Conservation (phyloP, 768 basidiomycete species). For the Strobilomyces echinocephalus region DNA sequence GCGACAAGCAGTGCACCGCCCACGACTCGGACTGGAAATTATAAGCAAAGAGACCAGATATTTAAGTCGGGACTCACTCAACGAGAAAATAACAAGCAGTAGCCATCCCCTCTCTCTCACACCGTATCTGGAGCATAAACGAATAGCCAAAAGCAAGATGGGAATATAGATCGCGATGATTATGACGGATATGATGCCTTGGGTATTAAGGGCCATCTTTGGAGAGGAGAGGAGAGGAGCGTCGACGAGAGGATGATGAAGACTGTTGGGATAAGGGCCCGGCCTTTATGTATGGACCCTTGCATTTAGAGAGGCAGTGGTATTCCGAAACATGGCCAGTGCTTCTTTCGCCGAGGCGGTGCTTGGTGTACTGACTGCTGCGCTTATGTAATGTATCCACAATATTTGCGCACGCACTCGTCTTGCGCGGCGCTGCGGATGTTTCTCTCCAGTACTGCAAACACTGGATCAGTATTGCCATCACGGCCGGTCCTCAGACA, state of each 20-base stretch:
- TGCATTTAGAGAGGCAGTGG: slow-evolving; percentile 19
- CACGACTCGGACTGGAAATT: slow-evolving; percentile 48
- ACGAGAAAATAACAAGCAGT: slow-evolving; percentile 57
- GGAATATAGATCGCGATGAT: slow-evolving; percentile 59
- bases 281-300: slow-evolving; percentile 19
- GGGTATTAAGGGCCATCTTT: slow-evolving; percentile 35
- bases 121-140: slow-evolving; percentile 51
- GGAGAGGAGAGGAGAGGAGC: background rate
- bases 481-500: too few species aligned
- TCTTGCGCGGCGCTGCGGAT: background rate
- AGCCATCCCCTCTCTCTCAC: slow-evolving; percentile 62
- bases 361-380: background rate
- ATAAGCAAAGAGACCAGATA: slow-evolving; percentile 1
- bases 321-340: background rate
- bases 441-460: background rate
- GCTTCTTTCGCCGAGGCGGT: slow-evolving; percentile 11
- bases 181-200: slow-evolving; percentile 54
- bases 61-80: slow-evolving; percentile 37
- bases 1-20: slow-evolving; percentile 55
- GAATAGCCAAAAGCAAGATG: slow-evolving; percentile 41
- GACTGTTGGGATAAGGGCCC: background rate
- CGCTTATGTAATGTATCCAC: too few species aligned
- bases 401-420: too few species aligned
- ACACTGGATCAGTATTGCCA: too few species aligned
- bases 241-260: slow-evolving; percentile 1